Evolutionary conservation across 495 filamentous ascomycete species (phyloP), one percentile per base, ranked within the genome.

Genomic region (Paragyromitra xinjiangensis): DNA sequence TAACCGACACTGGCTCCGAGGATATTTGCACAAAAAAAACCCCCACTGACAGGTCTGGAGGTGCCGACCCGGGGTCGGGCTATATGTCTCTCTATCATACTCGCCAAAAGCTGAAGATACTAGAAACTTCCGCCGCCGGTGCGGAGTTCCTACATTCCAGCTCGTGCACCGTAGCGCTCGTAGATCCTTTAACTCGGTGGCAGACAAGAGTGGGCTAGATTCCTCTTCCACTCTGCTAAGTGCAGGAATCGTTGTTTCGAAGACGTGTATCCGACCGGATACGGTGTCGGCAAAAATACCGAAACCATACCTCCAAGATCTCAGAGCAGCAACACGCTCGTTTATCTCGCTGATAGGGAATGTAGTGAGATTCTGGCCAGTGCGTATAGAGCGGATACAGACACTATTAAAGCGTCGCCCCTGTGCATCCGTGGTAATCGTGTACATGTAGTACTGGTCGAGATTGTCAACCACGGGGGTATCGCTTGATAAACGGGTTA

Each of bases 1-100:
- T 6, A 48, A 39, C 67, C 67, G 62, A 24, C 67, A 70, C 19
- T 55, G 67, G 37, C 59, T n/a, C 3, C 40, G 22, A 55, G 61
- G 48, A 26, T 70, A 70, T 12, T 70, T 39, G 42, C 67, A 55
- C 0, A 70, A 12, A 8, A 55, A 55, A 22, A 61, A 40, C 0
- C 67, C 67, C 67, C 67, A 70, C 6, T 37, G 40, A 9, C 58
- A 55, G 6, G 55, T 22, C 1, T n/a, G 4, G 0, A 70, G 42
- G 6, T 70, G n/a, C n/a, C n/a, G n/a, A n/a, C n/a, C n/a, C n/a
- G n/a, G n/a, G n/a, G n/a, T n/a, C n/a, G n/a, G n/a, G n/a, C n/a
- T n/a, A n/a, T n/a, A n/a, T n/a, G n/a, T n/a, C n/a, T n/a, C n/a
- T n/a, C n/a, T n/a, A n/a, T n/a, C n/a, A n/a, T n/a, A n/a, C 1